A percentile compares a stretch with the other conserved stretches of the same genome.
Conservation (phyloP, 1,284 basidiomycete species). For the Fomitopsis pinicola region DNA sequence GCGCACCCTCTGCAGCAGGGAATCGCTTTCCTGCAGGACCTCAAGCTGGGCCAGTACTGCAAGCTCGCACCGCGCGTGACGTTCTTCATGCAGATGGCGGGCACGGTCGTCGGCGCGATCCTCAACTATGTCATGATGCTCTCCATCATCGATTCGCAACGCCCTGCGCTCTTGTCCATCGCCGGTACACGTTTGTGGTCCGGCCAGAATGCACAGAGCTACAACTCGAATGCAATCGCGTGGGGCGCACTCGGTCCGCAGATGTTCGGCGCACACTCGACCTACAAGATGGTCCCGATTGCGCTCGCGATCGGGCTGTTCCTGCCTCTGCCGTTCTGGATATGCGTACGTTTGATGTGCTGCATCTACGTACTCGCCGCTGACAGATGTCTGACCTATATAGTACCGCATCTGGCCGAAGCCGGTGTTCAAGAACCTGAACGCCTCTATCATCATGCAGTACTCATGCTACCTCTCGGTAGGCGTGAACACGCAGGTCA, state of each 20-base stretch:
- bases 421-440: constrained; percentile 39
- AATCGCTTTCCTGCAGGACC: constrained; percentile 42
- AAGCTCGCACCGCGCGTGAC: constrained; percentile 63
- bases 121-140: constrained; percentile 46
- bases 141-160: constrained; percentile 38
- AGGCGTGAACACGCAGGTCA: constrained; percentile 9
- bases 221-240: constrained; percentile 47
- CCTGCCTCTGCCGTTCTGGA: constrained; percentile 49
- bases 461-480: constrained; percentile 12
- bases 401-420: constrained; percentile 44
- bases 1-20: constrained; percentile 35
- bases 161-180: constrained; percentile 22
- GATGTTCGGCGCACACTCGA: constrained; percentile 44
- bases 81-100: constrained; percentile 48
- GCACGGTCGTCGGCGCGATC: constrained; percentile 34
- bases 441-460: constrained; percentile 40
- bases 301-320: constrained; percentile 47
- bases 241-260: constrained; percentile 56
- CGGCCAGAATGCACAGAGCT: constrained; percentile 49
- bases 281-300: constrained; percentile 51
- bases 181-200: constrained; percentile 38
- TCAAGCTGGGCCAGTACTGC: constrained; percentile 49
- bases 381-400: constrained; percentile 13
- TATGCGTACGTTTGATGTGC: constrained; percentile 34
- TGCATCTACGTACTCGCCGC: constrained; percentile 33